phyloP scores from a whole-genome alignment of 2,329 filamentous ascomycete genomes.

The Sporothrix mexicana region DNA sequence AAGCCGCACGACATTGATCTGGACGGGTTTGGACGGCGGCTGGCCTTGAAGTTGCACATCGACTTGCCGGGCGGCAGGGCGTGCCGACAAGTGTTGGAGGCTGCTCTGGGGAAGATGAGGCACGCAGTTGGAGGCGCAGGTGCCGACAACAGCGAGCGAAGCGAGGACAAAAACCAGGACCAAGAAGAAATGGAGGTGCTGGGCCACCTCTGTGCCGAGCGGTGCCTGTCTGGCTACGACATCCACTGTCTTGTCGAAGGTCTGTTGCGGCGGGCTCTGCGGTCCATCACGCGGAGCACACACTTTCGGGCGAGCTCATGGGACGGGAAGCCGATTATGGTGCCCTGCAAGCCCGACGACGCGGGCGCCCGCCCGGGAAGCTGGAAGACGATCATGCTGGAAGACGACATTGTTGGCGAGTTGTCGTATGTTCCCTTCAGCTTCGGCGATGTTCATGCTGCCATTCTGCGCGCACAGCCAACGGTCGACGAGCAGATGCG shows the following conservation, averaged over 20 bases:
- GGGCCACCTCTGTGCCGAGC: conserved; percentile 7
- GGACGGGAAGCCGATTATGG: background rate
- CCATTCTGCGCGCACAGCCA: conserved; percentile 2
- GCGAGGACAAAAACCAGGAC: background rate
- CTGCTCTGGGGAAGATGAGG: background rate
- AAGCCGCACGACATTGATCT: conserved; percentile 13
- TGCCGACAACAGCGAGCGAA: background rate
- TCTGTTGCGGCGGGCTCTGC: background rate
- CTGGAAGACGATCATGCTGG: background rate
- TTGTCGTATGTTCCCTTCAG: background rate
- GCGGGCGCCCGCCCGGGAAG: background rate
- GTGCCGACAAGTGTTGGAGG: background rate
- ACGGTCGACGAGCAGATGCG: background rate
- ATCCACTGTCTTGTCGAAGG: conserved; percentile 5
- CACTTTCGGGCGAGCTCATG: background rate
- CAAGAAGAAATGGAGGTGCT: background rate
- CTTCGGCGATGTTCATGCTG: background rate
- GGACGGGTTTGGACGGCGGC: conserved; percentile 3
- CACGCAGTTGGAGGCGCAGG: no score
- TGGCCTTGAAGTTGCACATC: background rate
- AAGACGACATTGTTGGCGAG: background rate
- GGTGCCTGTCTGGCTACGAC: background rate
- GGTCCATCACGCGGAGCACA: background rate
- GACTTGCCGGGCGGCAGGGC: background rate
- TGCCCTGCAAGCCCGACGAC: background rate